Percentiles rank a stretch among this genome's conserved stretches.
Conservation (phyloP, 2,329 filamentous ascomycete genomes). For the Penicillium hordei region DNA sequence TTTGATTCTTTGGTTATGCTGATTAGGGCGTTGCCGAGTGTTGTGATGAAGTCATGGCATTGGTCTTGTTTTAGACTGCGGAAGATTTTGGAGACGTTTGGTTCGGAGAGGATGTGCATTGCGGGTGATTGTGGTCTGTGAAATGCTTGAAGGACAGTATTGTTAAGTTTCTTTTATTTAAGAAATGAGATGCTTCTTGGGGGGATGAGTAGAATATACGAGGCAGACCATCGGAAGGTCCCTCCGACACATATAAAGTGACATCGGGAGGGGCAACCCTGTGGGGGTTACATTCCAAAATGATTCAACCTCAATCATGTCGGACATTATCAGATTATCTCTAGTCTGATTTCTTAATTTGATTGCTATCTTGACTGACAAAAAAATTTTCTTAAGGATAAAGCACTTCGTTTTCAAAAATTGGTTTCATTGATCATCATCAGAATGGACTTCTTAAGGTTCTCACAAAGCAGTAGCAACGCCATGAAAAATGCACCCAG, state of each 20-base stretch:
- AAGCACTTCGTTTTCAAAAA: neutral
- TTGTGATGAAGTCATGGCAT: constrained; percentile 38
- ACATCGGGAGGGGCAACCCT: constrained; percentile 4
- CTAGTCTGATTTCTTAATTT: neutral
- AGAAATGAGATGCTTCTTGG: neutral
- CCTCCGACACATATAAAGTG: neutral
- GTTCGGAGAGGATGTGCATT: constrained; percentile 40
- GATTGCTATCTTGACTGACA: neutral
- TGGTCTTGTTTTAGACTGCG: constrained; percentile 32
- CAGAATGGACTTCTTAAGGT: neutral
- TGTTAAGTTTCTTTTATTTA: neutral
- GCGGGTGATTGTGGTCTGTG: neutral
- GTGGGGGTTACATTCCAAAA: neutral
- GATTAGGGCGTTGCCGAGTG: constrained; percentile 37
- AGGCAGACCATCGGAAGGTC: constrained; percentile 2
- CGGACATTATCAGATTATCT: neutral
- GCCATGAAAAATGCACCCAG: constrained; percentile 27
- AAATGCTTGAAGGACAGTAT: neutral
- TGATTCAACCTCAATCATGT: neutral
- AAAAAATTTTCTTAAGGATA: neutral
- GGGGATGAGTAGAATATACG: neutral
- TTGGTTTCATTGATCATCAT: constrained; percentile 22
- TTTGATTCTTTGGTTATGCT: constrained; percentile 32
- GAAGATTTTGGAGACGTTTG: constrained; percentile 36
- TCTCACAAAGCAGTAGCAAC: neutral